A percentile compares a stretch with the other conserved stretches of the same genome.
These are phyloP conservation scores for Fusarium chuoi DNA, from an alignment of 2,329 filamentous ascomycete genomes.

Conservation along the genomic window DNA sequence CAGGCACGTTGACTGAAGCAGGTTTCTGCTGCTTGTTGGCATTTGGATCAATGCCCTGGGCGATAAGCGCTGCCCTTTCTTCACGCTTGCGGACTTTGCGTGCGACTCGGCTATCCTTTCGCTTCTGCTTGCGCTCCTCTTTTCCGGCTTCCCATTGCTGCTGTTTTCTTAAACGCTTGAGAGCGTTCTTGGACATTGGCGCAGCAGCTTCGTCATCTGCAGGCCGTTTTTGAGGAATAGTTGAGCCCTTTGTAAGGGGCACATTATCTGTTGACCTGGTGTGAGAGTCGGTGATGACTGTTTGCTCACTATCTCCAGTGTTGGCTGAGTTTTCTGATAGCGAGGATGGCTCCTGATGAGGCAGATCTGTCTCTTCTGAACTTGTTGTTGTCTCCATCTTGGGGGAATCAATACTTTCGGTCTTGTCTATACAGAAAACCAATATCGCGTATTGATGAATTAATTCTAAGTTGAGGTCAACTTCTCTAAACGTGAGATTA, in stretches of 20 bases:
- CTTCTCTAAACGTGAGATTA: neutral
- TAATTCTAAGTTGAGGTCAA: neutral
- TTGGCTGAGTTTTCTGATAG: neutral
- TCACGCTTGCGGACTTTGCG: conserved; percentile 60
- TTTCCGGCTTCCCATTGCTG: conserved; percentile 81
- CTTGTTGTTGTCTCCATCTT: neutral
- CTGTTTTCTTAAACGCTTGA: conserved; percentile 79
- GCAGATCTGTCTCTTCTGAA: neutral
- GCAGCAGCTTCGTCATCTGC: conserved; percentile 20
- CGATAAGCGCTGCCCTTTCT: conserved; percentile 61
- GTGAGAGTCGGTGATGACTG: neutral
- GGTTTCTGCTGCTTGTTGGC: conserved; percentile 49
- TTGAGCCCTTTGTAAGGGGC: neutral
- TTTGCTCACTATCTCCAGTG: neutral
- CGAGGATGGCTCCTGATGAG: neutral
- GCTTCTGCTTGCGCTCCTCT: conserved; percentile 63
- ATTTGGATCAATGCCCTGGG: conserved; percentile 56
- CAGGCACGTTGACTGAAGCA: conserved; percentile 68
- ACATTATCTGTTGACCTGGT: neutral
- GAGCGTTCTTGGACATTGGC: conserved; percentile 82
- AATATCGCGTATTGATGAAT: neutral
- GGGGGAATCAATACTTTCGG: neutral
- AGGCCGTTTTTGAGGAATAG: conserved; percentile 1
- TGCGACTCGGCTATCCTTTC: conserved; percentile 65
- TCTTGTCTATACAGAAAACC: neutral